phyloP scores from a whole-genome alignment of 768 basidiomycete species.

The Chalciporus sphaerocephalus region DNA sequence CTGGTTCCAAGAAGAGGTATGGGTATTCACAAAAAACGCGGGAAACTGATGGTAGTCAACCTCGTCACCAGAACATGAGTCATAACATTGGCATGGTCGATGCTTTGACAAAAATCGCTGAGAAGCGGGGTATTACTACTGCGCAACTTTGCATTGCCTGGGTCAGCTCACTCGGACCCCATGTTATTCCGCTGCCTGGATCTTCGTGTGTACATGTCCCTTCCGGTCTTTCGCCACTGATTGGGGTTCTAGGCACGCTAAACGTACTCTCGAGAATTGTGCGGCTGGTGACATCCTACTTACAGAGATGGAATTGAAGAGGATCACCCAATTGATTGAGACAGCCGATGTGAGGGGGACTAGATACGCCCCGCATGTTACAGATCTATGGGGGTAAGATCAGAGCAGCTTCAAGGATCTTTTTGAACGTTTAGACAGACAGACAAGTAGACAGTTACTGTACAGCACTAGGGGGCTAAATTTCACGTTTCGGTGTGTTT shows the following conservation, averaged over 20 bases:
- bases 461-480: too few relatives aligned
- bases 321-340: conserved; percentile 36
- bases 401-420: background rate
- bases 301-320: conserved; percentile 33
- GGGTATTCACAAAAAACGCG: conserved; percentile 8
- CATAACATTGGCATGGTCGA: conserved; percentile 44
- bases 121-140: conserved; percentile 38
- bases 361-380: conserved; percentile 28
- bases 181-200: conserved; percentile 48
- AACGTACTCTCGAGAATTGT: conserved; percentile 42
- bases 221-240: background rate
- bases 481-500: too few relatives aligned
- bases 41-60: background rate
- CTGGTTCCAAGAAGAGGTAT: conserved; percentile 40
- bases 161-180: conserved; percentile 33
- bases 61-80: conserved; percentile 31
- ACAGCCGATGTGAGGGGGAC: conserved; percentile 35
- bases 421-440: too few relatives aligned
- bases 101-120: conserved; percentile 35
- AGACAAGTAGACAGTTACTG: too few relatives aligned
- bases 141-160: conserved; percentile 40
- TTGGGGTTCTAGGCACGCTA: conserved; percentile 20
- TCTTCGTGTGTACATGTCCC: conserved; percentile 30
- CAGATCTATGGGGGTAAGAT: conserved; percentile 30
- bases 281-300: conserved; percentile 39